Evolutionary conservation across 192 early-diverging fungal species (phyloP).

Genomic region (Obelidium mucronatum): DNA sequence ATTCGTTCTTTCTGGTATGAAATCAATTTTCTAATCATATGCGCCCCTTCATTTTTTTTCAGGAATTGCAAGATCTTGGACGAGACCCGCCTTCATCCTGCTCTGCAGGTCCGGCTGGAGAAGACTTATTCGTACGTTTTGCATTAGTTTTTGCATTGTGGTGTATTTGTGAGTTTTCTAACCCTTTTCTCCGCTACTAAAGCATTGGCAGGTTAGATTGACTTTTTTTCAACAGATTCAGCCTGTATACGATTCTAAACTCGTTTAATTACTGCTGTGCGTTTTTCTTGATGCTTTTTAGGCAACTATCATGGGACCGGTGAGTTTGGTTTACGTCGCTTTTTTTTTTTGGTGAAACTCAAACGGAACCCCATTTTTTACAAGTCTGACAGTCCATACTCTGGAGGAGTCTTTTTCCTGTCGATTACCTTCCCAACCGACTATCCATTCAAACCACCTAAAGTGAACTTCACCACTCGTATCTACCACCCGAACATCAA

Average conservation of each 20-base stretch:
- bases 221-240: not conserved
- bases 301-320: conserved; percentile 98
- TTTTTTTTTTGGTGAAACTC: not conserved
- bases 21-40: too few species aligned
- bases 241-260: not conserved
- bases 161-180: not conserved
- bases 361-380: conserved; percentile 1
- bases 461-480: conserved; percentile 93
- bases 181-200: not conserved
- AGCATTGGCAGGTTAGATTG: conserved; percentile 43
- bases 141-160: conserved; percentile 2
- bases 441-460: conserved; percentile 36
- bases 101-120: conserved; percentile 94
- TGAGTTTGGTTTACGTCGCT: conserved; percentile 49
- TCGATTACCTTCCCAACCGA: conserved; percentile 95
- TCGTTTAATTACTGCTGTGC: not conserved
- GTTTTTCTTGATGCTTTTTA: conserved; percentile 54
- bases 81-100: conserved; percentile 98
- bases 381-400: conserved; percentile 90
- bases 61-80: conserved; percentile 92
- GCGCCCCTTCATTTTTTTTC: too few species aligned
- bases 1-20: too few species aligned
- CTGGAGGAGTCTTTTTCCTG: conserved; percentile 96
- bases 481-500: conserved; percentile 99
- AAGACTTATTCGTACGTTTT: conserved; percentile 69